phyloP scores from a whole-genome alignment of 495 filamentous ascomycete genomes.

The Tuber indicum region DNA sequence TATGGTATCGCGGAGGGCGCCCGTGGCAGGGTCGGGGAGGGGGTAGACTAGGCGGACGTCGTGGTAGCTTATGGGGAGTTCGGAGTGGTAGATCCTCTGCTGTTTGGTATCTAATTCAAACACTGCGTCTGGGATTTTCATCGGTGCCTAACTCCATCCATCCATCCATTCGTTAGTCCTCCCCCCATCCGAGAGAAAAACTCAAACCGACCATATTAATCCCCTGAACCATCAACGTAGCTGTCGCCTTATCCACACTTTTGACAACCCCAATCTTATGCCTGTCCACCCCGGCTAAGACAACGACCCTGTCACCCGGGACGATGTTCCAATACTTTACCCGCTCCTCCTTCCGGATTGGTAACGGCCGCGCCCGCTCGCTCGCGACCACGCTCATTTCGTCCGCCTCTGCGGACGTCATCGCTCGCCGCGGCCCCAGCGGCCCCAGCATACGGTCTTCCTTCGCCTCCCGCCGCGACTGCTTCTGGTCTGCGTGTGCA shows the following conservation, averaged over 20 bases:
- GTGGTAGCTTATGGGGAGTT: slow-evolving; percentile 56
- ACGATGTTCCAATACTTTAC: slow-evolving; percentile 57
- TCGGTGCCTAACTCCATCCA: slow-evolving; percentile 23
- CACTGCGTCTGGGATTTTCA: slow-evolving; percentile 52
- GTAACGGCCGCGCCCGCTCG: slow-evolving; percentile 42
- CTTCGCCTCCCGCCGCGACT: slow-evolving; percentile 44
- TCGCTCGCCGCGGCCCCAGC: slow-evolving; percentile 58
- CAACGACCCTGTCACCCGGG: slow-evolving; percentile 66
- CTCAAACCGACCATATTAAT: slow-evolving; percentile 58
- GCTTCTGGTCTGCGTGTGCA: slow-evolving; percentile 15
- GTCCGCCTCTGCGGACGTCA: slow-evolving; percentile 51
- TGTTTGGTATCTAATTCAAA: slow-evolving; percentile 44
- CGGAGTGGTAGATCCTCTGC: slow-evolving; percentile 34
- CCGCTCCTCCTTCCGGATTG: slow-evolving; percentile 48
- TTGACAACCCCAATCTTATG: slow-evolving; percentile 69
- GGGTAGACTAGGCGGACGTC: slow-evolving; percentile 74
- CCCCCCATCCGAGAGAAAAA: slow-evolving; percentile 3
- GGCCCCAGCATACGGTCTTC: slow-evolving; percentile 74
- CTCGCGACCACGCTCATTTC: slow-evolving; percentile 51
- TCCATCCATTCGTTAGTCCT: not conserved
- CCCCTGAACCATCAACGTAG: slow-evolving; percentile 57
- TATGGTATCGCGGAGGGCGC: slow-evolving; percentile 61
- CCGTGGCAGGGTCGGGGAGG: slow-evolving; percentile 57
- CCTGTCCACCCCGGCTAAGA: slow-evolving; percentile 67
- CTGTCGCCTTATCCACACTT: slow-evolving; percentile 52